phyloP scores from a whole-genome alignment of 2,329 filamentous ascomycete species.

The Fusarium denticulatum region DNA sequence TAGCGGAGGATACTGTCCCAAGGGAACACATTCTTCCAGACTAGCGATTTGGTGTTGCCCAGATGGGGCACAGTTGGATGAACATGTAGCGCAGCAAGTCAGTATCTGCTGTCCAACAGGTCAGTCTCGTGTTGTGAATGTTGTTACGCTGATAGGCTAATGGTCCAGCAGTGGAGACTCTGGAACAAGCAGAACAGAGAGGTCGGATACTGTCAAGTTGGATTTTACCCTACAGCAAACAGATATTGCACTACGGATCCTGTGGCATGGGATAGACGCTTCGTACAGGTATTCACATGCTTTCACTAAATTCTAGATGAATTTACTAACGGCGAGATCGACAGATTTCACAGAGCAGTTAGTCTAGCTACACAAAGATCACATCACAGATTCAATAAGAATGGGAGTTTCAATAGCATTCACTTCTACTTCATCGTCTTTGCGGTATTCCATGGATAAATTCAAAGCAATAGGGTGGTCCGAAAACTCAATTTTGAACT shows the following conservation, averaged over 20 bases:
- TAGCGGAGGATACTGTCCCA: conserved; percentile 1
- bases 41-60: conserved; percentile 21
- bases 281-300: not conserved
- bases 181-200: conserved; percentile 17
- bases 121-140: not conserved
- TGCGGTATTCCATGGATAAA: not conserved
- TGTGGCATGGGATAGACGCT: not conserved
- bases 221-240: conserved; percentile 7
- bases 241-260: conserved; percentile 8
- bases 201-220: conserved; percentile 19
- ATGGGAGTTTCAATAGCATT: not conserved
- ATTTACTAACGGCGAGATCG: not conserved
- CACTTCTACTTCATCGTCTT: too few species aligned
- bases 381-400: not conserved
- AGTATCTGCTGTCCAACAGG: conserved; percentile 29
- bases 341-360: not conserved
- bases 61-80: conserved; percentile 15
- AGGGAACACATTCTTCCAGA: conserved; percentile 2
- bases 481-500: not conserved
- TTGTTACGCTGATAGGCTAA: not conserved
- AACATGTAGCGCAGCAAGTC: not conserved
- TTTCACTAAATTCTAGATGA: not conserved
- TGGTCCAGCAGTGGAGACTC: conserved; percentile 2
- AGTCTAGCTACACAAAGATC: not conserved
- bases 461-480: not conserved